Conservation (phyloP, 768 basidiomycete species). For the Hericium alpestre region DNA sequence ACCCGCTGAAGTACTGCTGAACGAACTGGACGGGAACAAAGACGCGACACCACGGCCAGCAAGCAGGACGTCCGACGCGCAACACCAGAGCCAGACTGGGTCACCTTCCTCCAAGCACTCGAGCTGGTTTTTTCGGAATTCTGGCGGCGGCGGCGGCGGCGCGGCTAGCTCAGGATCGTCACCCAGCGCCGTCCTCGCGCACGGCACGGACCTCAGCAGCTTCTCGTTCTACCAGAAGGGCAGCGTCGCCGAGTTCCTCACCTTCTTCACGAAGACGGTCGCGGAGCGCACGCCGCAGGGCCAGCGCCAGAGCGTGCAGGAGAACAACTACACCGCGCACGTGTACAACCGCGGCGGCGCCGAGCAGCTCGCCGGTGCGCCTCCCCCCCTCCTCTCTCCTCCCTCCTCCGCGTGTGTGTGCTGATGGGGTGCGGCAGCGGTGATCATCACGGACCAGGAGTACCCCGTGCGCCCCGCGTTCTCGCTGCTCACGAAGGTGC, state of each 20-base stretch:
- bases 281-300: constrained; percentile 78
- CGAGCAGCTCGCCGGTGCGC: constrained; percentile 73
- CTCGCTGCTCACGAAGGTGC: constrained; percentile 82
- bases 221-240: constrained; percentile 93
- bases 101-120: constrained; percentile 16
- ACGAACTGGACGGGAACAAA: constrained; percentile 13
- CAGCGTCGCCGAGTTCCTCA: constrained; percentile 83
- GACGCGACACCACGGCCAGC: constrained; percentile 22
- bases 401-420: constrained; percentile 5
- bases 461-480: constrained; percentile 96
- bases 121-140: constrained; percentile 42
- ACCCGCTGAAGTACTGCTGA: constrained; percentile 25
- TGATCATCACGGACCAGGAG: constrained; percentile 90
- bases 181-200: constrained; percentile 50
- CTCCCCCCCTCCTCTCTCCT: neutral
- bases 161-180: constrained; percentile 18
- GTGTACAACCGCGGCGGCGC: constrained; percentile 87
- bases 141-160: constrained; percentile 24
- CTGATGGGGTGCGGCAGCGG: constrained; percentile 35
- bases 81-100: neutral
- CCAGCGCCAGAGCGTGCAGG: constrained; percentile 88
- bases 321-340: constrained; percentile 88
- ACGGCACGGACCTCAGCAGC: constrained; percentile 71
- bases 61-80: constrained; percentile 15
- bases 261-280: constrained; percentile 89